A percentile compares a stretch with the other conserved stretches of the same genome.
phyloP scores from a whole-genome alignment of 2,329 filamentous ascomycete species.

The Cladophialophora bantiana region DNA sequence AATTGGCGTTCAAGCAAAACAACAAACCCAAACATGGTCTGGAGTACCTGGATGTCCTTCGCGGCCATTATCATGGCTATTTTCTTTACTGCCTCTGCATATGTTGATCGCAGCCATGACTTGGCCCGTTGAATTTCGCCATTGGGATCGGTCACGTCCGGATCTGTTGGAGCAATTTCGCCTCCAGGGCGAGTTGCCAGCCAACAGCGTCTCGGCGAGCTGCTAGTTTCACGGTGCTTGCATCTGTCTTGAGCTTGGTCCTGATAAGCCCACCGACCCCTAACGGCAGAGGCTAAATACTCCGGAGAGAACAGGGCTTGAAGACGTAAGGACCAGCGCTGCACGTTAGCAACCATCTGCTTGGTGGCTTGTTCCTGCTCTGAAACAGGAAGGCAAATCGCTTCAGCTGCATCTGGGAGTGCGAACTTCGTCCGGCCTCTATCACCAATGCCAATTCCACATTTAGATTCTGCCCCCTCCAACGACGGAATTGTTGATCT shows the following conservation, averaged over 20 bases:
- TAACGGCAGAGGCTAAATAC: background rate
- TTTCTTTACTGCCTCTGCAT: background rate
- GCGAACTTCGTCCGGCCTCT: background rate
- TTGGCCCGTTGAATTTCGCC: background rate
- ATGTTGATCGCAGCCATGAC: background rate
- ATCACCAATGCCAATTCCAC: conserved; percentile 1
- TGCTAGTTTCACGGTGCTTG: background rate
- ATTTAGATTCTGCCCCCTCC: background rate
- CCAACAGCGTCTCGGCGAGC: background rate
- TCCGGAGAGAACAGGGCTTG: background rate
- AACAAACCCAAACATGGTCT: background rate
- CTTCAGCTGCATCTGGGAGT: background rate
- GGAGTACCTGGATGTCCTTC: background rate
- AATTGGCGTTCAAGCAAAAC: background rate
- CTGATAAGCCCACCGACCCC: background rate
- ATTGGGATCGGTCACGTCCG: background rate
- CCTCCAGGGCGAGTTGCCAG: background rate
- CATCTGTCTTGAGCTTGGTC: background rate
- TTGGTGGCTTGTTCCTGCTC: background rate
- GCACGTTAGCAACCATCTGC: background rate
- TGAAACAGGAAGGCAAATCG: background rate
- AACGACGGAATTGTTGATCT: background rate
- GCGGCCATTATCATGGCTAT: background rate
- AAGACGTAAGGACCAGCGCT: background rate
- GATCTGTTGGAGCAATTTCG: conserved; percentile 1